Evolutionary conservation across 2,329 filamentous ascomycete species (phyloP).

Genomic region (Beauveria asiatica): DNA sequence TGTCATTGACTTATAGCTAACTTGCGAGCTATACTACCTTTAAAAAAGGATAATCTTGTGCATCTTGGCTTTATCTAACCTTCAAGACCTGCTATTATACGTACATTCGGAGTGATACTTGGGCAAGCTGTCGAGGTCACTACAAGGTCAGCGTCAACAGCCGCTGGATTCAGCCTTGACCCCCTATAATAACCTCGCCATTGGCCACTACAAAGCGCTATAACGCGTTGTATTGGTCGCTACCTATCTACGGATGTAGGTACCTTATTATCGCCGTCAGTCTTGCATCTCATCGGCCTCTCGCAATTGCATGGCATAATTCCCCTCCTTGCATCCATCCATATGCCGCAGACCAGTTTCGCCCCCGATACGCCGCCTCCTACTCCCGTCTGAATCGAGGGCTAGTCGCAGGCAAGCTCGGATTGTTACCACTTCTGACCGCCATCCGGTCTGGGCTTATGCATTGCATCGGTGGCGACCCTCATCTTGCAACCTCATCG

Average conservation of each 20-base stretch:
- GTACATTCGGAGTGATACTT: no score
- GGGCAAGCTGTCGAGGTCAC: no score
- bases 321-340: background rate
- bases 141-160: no score
- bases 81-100: no score
- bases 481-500: background rate
- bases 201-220: background rate
- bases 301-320: background rate
- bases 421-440: background rate
- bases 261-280: background rate
- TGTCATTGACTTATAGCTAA: no score
- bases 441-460: background rate
- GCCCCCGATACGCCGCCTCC: background rate
- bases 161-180: no score
- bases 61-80: no score
- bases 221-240: background rate
- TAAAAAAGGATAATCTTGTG: no score
- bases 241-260: background rate
- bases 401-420: background rate
- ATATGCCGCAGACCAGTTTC: constrained; percentile 6
- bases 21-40: no score
- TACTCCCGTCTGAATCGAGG: background rate
- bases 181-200: background rate
- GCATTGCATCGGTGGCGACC: background rate
- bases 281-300: background rate